Evolutionary conservation across 441 rosid species (phyloP).

Genomic region (Gossypium aridum): DNA sequence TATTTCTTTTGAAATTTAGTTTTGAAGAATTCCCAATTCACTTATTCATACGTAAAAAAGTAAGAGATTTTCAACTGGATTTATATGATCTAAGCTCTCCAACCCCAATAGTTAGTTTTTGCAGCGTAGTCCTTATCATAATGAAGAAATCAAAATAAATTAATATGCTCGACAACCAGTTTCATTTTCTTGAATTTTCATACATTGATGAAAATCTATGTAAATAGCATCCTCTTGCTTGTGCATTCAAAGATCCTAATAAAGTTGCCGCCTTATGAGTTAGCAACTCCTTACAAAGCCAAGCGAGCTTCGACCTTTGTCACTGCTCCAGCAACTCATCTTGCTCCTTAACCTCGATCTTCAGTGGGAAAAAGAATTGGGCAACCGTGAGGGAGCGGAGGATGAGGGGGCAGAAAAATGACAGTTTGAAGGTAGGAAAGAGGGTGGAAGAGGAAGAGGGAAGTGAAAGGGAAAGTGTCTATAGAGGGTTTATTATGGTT

Average conservation of each 20-base stretch:
- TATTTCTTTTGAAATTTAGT: too few relatives aligned
- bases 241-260: constrained; percentile 60
- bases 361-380: constrained; percentile 16
- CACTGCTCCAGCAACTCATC: constrained; percentile 80
- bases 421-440: constrained; percentile 19
- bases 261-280: constrained; percentile 58
- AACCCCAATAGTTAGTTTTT: too few relatives aligned
- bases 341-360: constrained; percentile 53
- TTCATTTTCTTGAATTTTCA: constrained; percentile 74
- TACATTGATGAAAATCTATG: constrained; percentile 50
- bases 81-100: too few relatives aligned
- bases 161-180: constrained; percentile 51
- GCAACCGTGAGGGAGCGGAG: neutral
- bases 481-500: constrained; percentile 7
- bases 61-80: too few relatives aligned
- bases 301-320: constrained; percentile 71
- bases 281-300: constrained; percentile 84
- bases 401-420: constrained; percentile 8
- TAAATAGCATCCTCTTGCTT: constrained; percentile 80
- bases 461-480: constrained; percentile 21
- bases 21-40: too few relatives aligned
- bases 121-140: too few relatives aligned
- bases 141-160: neutral
- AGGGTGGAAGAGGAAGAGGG: constrained; percentile 20
- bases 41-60: too few relatives aligned